Evolutionary conservation across 768 basidiomycete genomes (phyloP), one percentile per base, ranked within the genome.

Genomic region (Exsudoporus frostii): DNA sequence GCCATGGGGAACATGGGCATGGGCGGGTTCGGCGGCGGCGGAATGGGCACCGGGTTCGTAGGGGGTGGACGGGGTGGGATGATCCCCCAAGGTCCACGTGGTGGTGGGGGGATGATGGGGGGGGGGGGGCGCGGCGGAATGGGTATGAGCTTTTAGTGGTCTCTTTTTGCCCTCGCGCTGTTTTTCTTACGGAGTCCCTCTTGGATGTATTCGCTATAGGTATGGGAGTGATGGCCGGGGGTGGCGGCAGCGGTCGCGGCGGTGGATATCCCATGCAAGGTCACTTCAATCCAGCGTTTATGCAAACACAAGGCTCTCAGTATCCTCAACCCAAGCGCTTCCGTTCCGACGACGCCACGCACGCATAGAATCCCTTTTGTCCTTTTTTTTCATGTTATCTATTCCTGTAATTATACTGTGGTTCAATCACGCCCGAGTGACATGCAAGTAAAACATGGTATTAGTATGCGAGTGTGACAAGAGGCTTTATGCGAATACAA

Each of bases 251-350:
- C 37, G 58, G 49, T 49, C 47, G 48, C 69, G 52, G 80, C 48
- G 78, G 80, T 46, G 78, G 77, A 41, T 78, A 76, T 66, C 76
- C 73, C 55, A 74, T 71, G 57, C 77, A 77, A 62, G 85, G 86
- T 15, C 85, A 89, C 71, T 83, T 86, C 74, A 88, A 88, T 65
- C 86, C 87, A 4, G 83, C 85, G 20, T 89, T 90, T 66, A 82
- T 85, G 75, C 79, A 76, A 63, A 73, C 66, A 10, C 70, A 74
- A 51, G 74, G 72, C 14, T 76, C 74, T 20, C 71, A 72, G 53
- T 73, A 69, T 55, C 72, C 66, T 37, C 76, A 75, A 29, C 75
- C 80, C 58, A 84, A 84, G 60, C 71, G 83, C 30, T 82, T 76
- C 65, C 76, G 82, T 53, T 68, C 72, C 46, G 83, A 84, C 50